These are phyloP conservation scores for Biscutella auriculata DNA, from an alignment of 441 rosid species.

Conservation along the genomic window DNA sequence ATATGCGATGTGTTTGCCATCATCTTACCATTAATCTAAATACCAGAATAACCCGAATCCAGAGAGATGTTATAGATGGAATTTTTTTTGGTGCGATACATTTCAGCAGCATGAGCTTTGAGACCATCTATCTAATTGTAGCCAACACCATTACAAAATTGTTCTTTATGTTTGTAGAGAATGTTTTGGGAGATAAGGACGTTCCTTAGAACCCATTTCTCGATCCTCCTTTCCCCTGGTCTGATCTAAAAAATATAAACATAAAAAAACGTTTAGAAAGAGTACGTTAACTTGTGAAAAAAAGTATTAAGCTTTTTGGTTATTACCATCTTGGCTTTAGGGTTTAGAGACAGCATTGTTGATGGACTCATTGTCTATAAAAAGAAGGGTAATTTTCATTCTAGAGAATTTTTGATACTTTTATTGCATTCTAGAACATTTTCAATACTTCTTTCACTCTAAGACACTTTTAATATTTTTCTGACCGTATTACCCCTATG, in stretches of 20 bases:
- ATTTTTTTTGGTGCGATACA: too few relatives aligned
- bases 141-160: conserved; percentile 89
- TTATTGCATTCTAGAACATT: too few relatives aligned
- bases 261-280: neutral
- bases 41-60: too few relatives aligned
- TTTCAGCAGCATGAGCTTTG: conserved; percentile 65
- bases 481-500: too few relatives aligned
- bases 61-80: too few relatives aligned
- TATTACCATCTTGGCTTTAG: conserved; percentile 67
- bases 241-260: conserved; percentile 39
- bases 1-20: too few relatives aligned
- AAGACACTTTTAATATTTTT: too few relatives aligned
- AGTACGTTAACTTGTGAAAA: neutral
- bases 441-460: too few relatives aligned
- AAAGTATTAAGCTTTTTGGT: neutral
- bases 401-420: too few relatives aligned
- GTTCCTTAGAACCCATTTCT: too few relatives aligned
- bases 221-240: conserved; percentile 49
- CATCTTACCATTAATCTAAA: too few relatives aligned
- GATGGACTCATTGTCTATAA: conserved; percentile 74
- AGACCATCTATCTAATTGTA: conserved; percentile 95
- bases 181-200: conserved; percentile 83
- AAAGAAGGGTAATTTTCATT: too few relatives aligned
- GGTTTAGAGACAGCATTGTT: conserved; percentile 62
- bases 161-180: conserved; percentile 81